phyloP scores from a whole-genome alignment of 768 basidiomycete genomes.

The Pleurotus giganteus region DNA sequence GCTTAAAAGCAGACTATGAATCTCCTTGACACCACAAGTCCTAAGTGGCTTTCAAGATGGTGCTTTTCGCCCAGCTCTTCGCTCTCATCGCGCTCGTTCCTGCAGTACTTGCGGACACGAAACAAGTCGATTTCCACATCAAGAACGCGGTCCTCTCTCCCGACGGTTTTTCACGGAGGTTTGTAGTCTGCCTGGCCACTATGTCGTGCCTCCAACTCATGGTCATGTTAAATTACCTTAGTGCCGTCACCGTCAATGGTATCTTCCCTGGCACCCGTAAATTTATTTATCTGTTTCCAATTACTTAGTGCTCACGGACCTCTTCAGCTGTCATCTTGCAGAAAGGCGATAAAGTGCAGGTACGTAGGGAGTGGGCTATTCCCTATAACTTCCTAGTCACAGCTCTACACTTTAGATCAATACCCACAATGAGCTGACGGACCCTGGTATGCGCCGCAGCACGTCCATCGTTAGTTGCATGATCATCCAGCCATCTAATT shows the following conservation, averaged over 20 bases:
- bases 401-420: conserved; percentile 21
- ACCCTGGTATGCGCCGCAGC: conserved; percentile 26
- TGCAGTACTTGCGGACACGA: conserved; percentile 10
- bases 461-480: conserved; percentile 25
- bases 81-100: conserved; percentile 13
- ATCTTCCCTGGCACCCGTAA: too few species aligned
- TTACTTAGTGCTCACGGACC: too few species aligned
- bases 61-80: conserved; percentile 8
- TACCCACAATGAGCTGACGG: conserved; percentile 24
- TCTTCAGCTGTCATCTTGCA: conserved; percentile 14
- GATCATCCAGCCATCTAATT: neutral
- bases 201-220: neutral
- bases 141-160: conserved; percentile 19
- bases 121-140: conserved; percentile 15
- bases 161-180: conserved; percentile 22
- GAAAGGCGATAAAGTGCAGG: conserved; percentile 25
- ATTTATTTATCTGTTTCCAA: too few species aligned
- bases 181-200: neutral
- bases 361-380: too few species aligned
- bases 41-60: conserved; percentile 12
- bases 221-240: neutral
- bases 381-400: too few species aligned
- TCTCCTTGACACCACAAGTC: neutral
- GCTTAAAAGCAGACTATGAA: conserved; percentile 2
- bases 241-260: too few species aligned